Base-by-base conservation (phyloP, 371 early-diverging fungal genomes). In the Mortierella sp. region DNA sequence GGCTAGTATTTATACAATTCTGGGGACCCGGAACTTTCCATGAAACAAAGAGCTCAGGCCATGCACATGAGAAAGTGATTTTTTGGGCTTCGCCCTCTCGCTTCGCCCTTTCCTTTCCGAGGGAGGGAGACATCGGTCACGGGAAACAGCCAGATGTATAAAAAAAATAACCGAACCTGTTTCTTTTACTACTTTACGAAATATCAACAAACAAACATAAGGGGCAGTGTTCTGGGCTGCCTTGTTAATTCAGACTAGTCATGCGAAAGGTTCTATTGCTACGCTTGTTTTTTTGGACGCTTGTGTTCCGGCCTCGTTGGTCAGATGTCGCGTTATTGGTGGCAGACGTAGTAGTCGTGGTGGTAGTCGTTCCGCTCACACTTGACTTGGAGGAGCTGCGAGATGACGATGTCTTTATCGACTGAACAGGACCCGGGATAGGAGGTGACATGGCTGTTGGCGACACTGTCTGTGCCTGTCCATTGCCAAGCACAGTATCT, bases 51-150 rank as follows among this genome's bases (percentile, higher is more conserved):
- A 29, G 1, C 11, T 21, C 5, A 30, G 52, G 26, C n/a, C 12
- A 69, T 69, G 70, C 25, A 62, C 19, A 26, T 69, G 46, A 63
- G 62, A 62, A 63, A 69, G 70, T 15, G 56, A 65, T 66, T 0
- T 61, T 62, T 46, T 62, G 72, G 45, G 28, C 66, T 1, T 72
- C 66, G 14, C 52, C 63, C 48, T 18, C 28, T 11, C 29, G 46
- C 45, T 21, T 56, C 65, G 30, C 25, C 15, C 7, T 44, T 52
- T 16, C 37, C 29, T 51, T 21, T 37, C 7, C 11, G 7, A 64
- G 23, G 1, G 25, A 37, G n/a, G 18, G 26, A 5, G 1, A 25
- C 28, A 28, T 16, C n/a, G 2, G 59, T 19, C 26, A 45, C 45
- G 9, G 21, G 18, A 44, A 57, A 57, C 37, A 57, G 26, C 58